Evolutionary conservation across 2,329 filamentous ascomycete genomes (phyloP).

Genomic region (Sclerotinia nivalis): DNA sequence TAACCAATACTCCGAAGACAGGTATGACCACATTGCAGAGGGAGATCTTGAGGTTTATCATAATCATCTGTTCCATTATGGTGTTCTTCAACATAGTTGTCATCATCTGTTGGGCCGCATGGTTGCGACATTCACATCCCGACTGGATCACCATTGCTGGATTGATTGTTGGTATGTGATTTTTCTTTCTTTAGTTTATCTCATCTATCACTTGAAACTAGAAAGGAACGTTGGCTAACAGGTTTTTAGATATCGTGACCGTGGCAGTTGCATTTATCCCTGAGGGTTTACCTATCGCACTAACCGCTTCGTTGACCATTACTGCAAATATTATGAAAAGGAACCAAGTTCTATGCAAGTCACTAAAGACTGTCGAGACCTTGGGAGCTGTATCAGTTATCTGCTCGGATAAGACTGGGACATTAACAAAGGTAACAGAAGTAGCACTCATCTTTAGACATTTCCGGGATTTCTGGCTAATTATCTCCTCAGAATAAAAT

Average conservation of each 20-base stretch:
- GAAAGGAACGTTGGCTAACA: background rate
- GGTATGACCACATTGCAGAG: conserved; percentile 69
- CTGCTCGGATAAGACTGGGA: conserved; percentile 76
- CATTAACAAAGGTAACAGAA: conserved; percentile 50
- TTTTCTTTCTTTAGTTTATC: conserved; percentile 61
- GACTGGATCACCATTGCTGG: conserved; percentile 69
- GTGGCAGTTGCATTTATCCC: conserved; percentile 69
- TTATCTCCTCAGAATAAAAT: conserved; percentile 58
- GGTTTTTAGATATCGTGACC: conserved; percentile 17
- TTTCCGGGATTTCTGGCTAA: conserved; percentile 11
- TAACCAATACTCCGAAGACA: conserved; percentile 67
- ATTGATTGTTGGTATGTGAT: conserved; percentile 58
- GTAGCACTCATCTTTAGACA: background rate
- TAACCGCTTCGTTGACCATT: conserved; percentile 70
- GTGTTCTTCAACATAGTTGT: conserved; percentile 63
- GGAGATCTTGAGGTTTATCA: conserved; percentile 71
- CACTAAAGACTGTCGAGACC: conserved; percentile 74
- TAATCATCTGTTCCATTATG: conserved; percentile 68
- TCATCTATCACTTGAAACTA: background rate
- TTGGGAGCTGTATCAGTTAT: conserved; percentile 71
- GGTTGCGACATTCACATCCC: conserved; percentile 64
- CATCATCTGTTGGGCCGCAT: conserved; percentile 67
- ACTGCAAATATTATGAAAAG: conserved; percentile 73
- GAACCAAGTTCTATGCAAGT: conserved; percentile 76
- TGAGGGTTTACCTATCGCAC: conserved; percentile 68